A percentile compares a stretch with the other conserved stretches of the same genome.
Conservation (phyloP, 2,329 filamentous ascomycete species). For the Lasiodiplodia gonubiensis region DNA sequence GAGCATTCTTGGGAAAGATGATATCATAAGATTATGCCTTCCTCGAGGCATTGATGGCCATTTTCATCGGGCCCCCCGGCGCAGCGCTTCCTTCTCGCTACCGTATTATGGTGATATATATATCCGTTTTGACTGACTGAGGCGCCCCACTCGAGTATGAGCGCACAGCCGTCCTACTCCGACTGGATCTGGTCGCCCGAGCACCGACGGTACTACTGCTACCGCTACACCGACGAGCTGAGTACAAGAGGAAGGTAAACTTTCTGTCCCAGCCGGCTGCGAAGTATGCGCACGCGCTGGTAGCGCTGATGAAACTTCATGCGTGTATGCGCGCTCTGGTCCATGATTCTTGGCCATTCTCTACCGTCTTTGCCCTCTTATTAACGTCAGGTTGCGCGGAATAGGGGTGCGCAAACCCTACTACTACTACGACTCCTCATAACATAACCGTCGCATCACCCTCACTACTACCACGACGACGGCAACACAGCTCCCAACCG, state of each 20-base stretch:
- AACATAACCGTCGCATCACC: background rate
- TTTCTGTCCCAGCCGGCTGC: constrained; percentile 13
- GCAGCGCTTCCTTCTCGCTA: no score
- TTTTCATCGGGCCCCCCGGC: background rate
- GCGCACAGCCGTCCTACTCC: background rate
- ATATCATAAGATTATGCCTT: constrained; percentile 23
- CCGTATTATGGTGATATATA: background rate
- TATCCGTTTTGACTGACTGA: background rate
- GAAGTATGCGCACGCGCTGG: background rate
- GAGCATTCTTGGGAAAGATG: constrained; percentile 23
- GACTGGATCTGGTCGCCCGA: constrained; percentile 13
- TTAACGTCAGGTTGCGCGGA: background rate
- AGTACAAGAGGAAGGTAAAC: constrained; percentile 19
- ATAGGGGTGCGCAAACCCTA: constrained; percentile 2
- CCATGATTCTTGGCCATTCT: background rate
- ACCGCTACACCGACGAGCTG: constrained; percentile 5
- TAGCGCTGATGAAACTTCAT: background rate
- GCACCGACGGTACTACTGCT: constrained; percentile 19
- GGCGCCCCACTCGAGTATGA: background rate
- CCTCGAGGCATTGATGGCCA: background rate
- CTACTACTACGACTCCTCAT: background rate
- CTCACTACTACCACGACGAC: background rate
- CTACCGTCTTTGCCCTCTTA: background rate
- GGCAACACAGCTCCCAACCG: no score
- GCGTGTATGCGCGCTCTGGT: background rate